Conservation (phyloP, 2,329 filamentous ascomycete species). For the Verruconis gallopava region DNA sequence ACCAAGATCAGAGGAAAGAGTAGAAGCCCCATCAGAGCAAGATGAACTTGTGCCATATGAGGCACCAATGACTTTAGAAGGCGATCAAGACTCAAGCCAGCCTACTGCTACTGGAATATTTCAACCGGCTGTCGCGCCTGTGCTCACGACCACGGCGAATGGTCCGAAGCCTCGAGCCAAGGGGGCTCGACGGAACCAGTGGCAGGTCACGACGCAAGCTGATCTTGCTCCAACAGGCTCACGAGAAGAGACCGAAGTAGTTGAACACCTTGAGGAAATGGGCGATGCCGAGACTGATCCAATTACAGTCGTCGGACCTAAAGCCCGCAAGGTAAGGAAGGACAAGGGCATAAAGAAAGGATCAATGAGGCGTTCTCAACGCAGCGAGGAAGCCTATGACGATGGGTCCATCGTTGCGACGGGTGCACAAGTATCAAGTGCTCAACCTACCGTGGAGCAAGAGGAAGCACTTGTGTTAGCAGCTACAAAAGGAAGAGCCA, state of each 20-base stretch:
- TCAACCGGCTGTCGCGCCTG: not conserved
- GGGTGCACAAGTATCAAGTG: not conserved
- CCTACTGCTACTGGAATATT: not conserved
- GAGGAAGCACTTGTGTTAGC: not conserved
- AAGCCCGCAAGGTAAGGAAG: constrained; percentile 19
- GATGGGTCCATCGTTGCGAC: constrained; percentile 6
- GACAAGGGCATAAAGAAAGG: constrained; percentile 14
- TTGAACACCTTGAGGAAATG: constrained; percentile 63
- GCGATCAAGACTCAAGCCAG: too few relatives aligned
- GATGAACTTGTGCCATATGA: not conserved
- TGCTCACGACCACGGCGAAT: not conserved
- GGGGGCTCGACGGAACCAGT: constrained; percentile 1
- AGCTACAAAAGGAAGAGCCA: not conserved
- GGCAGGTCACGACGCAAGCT: constrained; percentile 6
- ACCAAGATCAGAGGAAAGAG: not conserved
- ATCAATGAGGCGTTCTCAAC: not conserved
- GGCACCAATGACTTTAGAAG: not conserved
- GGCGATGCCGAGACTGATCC: not conserved
- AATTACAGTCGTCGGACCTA: constrained; percentile 9
- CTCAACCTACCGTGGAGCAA: not conserved
- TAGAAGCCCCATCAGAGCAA: not conserved
- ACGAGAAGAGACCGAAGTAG: not conserved
- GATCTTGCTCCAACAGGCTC: not conserved
- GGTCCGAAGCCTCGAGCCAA: not conserved
- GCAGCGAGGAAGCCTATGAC: not conserved